Evolutionary conservation across 371 early-diverging fungal species (phyloP), one percentile per base, ranked within the genome.

Genomic region (Mortierella sp.): DNA sequence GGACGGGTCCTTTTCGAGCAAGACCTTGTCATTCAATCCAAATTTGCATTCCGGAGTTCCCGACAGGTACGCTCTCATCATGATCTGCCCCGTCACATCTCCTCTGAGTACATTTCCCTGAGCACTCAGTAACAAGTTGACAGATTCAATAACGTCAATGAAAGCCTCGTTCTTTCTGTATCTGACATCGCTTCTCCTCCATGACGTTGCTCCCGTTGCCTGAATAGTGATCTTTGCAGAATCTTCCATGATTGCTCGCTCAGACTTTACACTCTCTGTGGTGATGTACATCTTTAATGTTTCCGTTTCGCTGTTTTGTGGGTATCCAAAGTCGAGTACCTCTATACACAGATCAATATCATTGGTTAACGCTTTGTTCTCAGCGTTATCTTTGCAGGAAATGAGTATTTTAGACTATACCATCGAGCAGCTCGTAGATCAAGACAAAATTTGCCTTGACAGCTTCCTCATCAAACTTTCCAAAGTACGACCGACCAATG

Each of bases 121-220:
- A 35, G 89, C 90, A 68, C 93, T 92, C 88, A 96, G 89, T 72
- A 95, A 84, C 47, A 96, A 66, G 74, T 96, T 96, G 57, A 96
- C 94, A 47, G 92, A 91, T 83, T 96, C 97, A 66, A 96, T 91
- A 16, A 96, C 96, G 86, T 96, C 97, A 51, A 97, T 84, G 73
- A 96, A 97, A 0, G 93, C 95, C 73, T 97, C 97, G 78, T 97
- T 97, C 75, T 95, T 93, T 73, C 95, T 86, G 77, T 97, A 97
- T 77, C 94, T 94, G 78, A 97, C 94, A 76, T 95, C 97, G 24
- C 92, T 91, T 77, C 96, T 79, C 77, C 97, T 88, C 96, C 96
- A 97, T 0, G 94, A 90, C 26, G 92, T 95, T 8, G 97, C 96
- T 22, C 96, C 95, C 16, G 97, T 96, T 43, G 96, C 95, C 68